Evolutionary conservation across 495 filamentous ascomycete species (phyloP), one percentile per base, ranked within the genome.

Genomic region (Saxophila tyrrhenica): DNA sequence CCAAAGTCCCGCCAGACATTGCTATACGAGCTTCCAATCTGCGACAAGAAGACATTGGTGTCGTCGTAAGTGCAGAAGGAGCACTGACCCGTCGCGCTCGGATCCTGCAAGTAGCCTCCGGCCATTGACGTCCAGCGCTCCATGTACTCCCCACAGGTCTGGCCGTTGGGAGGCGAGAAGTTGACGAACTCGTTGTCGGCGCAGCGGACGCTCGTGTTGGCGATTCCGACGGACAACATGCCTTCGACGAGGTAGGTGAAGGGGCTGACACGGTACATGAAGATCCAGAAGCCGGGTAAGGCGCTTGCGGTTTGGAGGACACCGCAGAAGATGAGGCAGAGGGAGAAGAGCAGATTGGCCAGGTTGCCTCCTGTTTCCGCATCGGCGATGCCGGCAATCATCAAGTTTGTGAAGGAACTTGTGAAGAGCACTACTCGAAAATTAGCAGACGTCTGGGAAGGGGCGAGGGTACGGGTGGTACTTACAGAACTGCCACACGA

Each of bases 371-470:
- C 82, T 1, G 78, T 75, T 62, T 82, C 79, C 9, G 81, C 81
- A 51, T 78, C 72, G 38, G 81, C 75, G 43, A 84, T 74, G 44
- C 75, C 79, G 21, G 80, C 77, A 59, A 85, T 81, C 35, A 78
- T 72, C 78, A 84, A 79, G 67, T 83, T 75, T 0, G 81, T 71
- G 58, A 85, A 86, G 20, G 82, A 81, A 13, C 71, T 78, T 44
- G 78, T 77, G 67, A 71, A 71, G 11, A 70, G 46, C 1, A 67
- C n/a, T n/a, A n/a, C n/a, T n/a, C n/a, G n/a, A n/a, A 46, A n/a
- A n/a, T n/a, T 39, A 9, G 35, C n/a, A 9, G 10, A 39, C n/a
- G 35, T 39, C 9, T 10, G 35, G 10, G n/a, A n/a, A n/a, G n/a
- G n/a, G 0, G 80, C 70, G 55, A 84, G 84, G 11, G 81, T 81